phyloP scores from a whole-genome alignment of 345 rosid genomes.

The Linum usitatissimum region DNA sequence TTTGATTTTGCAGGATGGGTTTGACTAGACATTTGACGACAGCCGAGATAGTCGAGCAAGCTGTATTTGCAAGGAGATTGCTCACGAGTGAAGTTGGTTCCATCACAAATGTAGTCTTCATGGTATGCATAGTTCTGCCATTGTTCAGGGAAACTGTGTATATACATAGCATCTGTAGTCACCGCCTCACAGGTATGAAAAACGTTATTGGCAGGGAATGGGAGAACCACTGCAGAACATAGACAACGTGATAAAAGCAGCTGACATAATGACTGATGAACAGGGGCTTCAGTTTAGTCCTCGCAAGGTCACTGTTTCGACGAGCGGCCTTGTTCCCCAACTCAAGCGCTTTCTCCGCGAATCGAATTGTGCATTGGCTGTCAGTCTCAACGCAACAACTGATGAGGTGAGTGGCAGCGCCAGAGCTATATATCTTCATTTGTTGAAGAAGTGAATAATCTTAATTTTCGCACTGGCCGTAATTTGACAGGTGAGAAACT shows the following conservation, averaged over 20 bases:
- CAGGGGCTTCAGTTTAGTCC: conserved; percentile 95
- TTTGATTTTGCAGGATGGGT: conserved; percentile 63
- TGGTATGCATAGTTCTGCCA: conserved; percentile 38
- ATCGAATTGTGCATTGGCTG: conserved; percentile 78
- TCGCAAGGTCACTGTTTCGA: conserved; percentile 84
- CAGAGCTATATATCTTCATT: conserved; percentile 6
- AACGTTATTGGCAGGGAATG: conserved; percentile 56
- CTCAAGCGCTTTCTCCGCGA: conserved; percentile 68
- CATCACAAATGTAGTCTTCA: conserved; percentile 80
- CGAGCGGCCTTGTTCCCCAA: conserved; percentile 94
- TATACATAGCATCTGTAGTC: too few species aligned
- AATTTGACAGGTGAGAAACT: conserved; percentile 64
- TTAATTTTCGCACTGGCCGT: too few species aligned
- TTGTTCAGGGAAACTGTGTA: too few species aligned
- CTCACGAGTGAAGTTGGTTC: conserved; percentile 54
- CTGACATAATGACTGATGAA: conserved; percentile 72
- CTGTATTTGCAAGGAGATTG: conserved; percentile 57
- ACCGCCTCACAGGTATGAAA: background rate
- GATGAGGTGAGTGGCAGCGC: conserved; percentile 55
- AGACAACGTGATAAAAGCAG: conserved; percentile 72
- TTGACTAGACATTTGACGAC: conserved; percentile 69
- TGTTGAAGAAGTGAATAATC: background rate
- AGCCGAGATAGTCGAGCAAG: conserved; percentile 91
- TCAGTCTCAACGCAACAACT: conserved; percentile 90
- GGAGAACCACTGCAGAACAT: conserved; percentile 92